Conservation (phyloP, 805 yeast species). For the Sporopachydermia lactativora region DNA sequence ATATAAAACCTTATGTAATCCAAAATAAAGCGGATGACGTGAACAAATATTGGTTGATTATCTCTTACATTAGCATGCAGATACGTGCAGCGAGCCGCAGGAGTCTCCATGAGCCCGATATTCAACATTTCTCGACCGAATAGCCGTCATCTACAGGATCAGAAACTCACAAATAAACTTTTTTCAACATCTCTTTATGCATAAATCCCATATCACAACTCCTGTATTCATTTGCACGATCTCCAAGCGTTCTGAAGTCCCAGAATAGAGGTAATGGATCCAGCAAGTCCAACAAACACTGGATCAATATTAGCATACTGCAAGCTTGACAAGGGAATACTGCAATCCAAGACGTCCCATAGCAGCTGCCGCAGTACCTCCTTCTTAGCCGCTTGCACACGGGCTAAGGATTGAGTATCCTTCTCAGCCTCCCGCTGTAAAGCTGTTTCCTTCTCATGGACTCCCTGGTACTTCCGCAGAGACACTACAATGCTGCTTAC, state of each 20-base stretch:
- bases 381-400: constrained; percentile 8
- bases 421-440: constrained; percentile 11
- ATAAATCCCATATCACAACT: no score
- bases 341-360: constrained; percentile 64
- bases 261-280: constrained; percentile 64
- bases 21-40: no score
- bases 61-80: no score
- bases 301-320: constrained; percentile 50
- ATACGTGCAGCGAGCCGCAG: no score
- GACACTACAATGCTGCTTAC: constrained; percentile 48
- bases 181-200: no score
- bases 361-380: constrained; percentile 46
- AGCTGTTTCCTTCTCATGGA: constrained; percentile 22
- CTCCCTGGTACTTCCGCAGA: constrained; percentile 36
- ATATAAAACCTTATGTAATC: no score
- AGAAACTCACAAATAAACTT: no score
- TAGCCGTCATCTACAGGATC: no score
- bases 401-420: not conserved
- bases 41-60: no score
- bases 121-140: no score
- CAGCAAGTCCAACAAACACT: constrained; percentile 73
- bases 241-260: constrained; percentile 66
- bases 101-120: no score
- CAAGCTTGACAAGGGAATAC: constrained; percentile 62
- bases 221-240: not conserved